phyloP scores from a whole-genome alignment of 345 rosid genomes.

The Corymbia maculata region DNA sequence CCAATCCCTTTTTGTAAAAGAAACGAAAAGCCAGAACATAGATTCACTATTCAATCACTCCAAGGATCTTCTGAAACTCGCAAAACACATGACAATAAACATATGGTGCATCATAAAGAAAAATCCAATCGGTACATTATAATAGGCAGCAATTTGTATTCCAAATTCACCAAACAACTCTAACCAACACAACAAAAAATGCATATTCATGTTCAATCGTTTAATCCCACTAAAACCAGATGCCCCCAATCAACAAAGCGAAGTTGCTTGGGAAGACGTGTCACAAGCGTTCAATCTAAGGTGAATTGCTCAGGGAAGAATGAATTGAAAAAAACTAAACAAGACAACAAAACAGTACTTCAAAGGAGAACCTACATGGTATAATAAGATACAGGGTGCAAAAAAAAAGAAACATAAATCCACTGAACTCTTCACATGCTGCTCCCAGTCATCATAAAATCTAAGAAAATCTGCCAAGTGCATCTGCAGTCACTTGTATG shows the following conservation, averaged over 20 bases:
- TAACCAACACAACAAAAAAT: background rate
- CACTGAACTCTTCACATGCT: background rate
- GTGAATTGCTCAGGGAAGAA: background rate
- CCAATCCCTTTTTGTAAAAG: background rate
- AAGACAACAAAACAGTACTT: background rate
- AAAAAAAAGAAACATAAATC: background rate
- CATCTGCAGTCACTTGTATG: background rate
- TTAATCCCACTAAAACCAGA: background rate
- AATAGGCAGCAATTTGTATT: background rate
- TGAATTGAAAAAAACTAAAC: background rate
- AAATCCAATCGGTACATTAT: background rate
- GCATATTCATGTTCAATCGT: background rate
- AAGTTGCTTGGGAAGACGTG: background rate
- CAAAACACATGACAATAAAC: background rate
- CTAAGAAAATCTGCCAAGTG: background rate
- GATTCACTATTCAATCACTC: background rate
- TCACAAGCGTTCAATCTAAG: background rate
- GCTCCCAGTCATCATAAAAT: background rate
- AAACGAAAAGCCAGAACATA: background rate
- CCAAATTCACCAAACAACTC: background rate
- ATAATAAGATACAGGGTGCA: background rate
- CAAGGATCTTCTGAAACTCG: background rate
- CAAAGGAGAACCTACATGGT: background rate
- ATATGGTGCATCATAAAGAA: background rate
- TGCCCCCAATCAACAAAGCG: background rate